Percentiles rank a stretch among this genome's conserved stretches.
Evolutionary conservation across 306 rosid species (phyloP).

Genomic region (Astragalus membranaceus): DNA sequence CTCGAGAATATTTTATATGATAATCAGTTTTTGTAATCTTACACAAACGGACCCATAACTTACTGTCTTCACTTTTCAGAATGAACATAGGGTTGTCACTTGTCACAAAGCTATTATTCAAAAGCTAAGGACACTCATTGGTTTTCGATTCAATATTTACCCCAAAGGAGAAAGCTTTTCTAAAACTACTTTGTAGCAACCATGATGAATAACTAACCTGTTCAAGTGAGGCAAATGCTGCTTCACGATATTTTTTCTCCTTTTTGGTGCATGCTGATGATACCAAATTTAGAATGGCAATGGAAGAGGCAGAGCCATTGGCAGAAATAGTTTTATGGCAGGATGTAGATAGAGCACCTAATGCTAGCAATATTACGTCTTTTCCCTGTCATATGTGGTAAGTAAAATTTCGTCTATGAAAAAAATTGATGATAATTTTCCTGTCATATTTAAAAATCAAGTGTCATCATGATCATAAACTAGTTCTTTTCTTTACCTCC

Average conservation of each 20-base stretch:
- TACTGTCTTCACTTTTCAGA: not conserved
- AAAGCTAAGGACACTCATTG: not conserved
- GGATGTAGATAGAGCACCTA: constrained; percentile 72
- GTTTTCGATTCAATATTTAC: constrained; percentile 3
- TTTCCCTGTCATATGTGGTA: constrained; percentile 64
- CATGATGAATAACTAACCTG: constrained; percentile 40
- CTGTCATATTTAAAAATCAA: constrained; percentile 8
- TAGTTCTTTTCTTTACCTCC: constrained; percentile 58
- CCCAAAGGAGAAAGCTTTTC: not conserved
- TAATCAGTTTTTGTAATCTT: too few species aligned
- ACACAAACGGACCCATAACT: not conserved
- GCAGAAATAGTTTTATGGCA: constrained; percentile 65
- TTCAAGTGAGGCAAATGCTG: constrained; percentile 78
- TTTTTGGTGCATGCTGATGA: constrained; percentile 78
- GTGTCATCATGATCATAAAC: constrained; percentile 1
- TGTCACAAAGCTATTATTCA: not conserved
- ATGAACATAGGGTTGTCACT: not conserved
- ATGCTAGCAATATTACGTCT: constrained; percentile 64
- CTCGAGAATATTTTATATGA: too few species aligned
- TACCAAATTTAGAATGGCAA: constrained; percentile 60
- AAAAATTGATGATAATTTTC: not conserved
- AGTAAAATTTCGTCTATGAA: not conserved
- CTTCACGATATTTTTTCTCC: constrained; percentile 77
- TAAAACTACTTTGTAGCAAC: constrained; percentile 2
- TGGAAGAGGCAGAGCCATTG: constrained; percentile 46